Conservation (phyloP, 1,139 yeast genomes). For the Meyerozyma guilliermondii region DNA sequence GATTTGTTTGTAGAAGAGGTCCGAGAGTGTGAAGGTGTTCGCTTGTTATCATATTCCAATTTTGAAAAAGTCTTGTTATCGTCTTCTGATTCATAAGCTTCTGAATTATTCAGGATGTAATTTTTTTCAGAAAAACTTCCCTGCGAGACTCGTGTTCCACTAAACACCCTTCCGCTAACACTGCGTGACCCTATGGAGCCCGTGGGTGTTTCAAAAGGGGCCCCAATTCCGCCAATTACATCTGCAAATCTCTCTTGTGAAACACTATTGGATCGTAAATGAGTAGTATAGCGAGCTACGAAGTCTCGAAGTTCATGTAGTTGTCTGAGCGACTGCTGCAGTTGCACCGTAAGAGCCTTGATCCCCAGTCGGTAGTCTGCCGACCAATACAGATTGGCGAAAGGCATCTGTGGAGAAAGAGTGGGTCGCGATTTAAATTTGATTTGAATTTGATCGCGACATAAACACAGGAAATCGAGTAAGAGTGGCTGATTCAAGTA, state of each 20-base stretch:
- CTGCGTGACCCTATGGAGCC: not conserved
- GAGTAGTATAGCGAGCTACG: slow-evolving; percentile 35
- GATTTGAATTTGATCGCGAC: not conserved
- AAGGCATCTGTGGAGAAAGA: slow-evolving; percentile 9
- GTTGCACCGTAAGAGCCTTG: slow-evolving; percentile 25
- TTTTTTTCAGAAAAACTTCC: not conserved
- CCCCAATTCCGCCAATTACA: not conserved
- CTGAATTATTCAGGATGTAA: not conserved
- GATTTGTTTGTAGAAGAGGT: not conserved
- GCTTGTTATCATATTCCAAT: not conserved
- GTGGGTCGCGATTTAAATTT: not conserved
- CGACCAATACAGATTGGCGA: slow-evolving; percentile 39
- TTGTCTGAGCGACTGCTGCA: slow-evolving; percentile 31
- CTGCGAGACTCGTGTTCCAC: not conserved
- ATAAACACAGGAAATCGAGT: not conserved
- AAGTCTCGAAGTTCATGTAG: slow-evolving; percentile 39
- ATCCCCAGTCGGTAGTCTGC: slow-evolving; percentile 39
- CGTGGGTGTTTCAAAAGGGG: not conserved
- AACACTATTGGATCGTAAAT: slow-evolving; percentile 34
- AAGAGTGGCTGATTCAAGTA: not conserved
- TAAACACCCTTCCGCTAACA: not conserved
- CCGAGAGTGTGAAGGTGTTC: not conserved
- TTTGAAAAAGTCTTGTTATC: not conserved
- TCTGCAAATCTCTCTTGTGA: not conserved
- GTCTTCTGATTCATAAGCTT: not conserved